phyloP scores from a whole-genome alignment of 1,139 yeast species.

The Arxiozyma heterogenica region DNA sequence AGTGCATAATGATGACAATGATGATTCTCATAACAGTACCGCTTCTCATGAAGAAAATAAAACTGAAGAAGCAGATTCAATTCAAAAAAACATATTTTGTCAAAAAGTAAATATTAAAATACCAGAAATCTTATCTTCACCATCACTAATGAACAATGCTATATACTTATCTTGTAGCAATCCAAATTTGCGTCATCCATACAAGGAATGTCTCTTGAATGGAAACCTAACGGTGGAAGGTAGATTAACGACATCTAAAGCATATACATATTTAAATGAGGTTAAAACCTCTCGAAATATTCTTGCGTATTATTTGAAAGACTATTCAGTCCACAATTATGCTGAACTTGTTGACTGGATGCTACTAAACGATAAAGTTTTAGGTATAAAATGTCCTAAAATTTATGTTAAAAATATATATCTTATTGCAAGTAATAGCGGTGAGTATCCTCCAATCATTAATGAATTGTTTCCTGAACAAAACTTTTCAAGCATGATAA shows the following conservation, averaged over 20 bases:
- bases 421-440: constrained; percentile 13
- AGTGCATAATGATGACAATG: not conserved
- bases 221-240: constrained; percentile 21
- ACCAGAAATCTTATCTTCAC: not conserved
- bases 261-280: constrained; percentile 17
- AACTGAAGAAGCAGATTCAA: constrained; percentile 1
- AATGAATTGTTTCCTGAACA: constrained; percentile 2
- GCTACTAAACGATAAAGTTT: constrained; percentile 13
- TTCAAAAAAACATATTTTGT: not conserved
- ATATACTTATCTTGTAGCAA: constrained; percentile 5
- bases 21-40: not conserved
- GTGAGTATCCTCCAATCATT: constrained; percentile 5
- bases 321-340: constrained; percentile 5
- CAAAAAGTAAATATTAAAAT: not conserved
- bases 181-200: constrained; percentile 1
- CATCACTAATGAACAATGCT: constrained; percentile 2
- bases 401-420: constrained; percentile 21
- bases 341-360: constrained; percentile 15
- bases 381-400: constrained; percentile 17
- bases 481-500: not conserved
- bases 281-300: constrained; percentile 17
- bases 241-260: constrained; percentile 18
- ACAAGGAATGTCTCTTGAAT: constrained; percentile 17
- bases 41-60: not conserved
- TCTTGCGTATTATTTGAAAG: constrained; percentile 15